These are phyloP conservation scores for Sphaerulina musiva DNA, from an alignment of 2,329 filamentous ascomycete species.

Conservation along the genomic window DNA sequence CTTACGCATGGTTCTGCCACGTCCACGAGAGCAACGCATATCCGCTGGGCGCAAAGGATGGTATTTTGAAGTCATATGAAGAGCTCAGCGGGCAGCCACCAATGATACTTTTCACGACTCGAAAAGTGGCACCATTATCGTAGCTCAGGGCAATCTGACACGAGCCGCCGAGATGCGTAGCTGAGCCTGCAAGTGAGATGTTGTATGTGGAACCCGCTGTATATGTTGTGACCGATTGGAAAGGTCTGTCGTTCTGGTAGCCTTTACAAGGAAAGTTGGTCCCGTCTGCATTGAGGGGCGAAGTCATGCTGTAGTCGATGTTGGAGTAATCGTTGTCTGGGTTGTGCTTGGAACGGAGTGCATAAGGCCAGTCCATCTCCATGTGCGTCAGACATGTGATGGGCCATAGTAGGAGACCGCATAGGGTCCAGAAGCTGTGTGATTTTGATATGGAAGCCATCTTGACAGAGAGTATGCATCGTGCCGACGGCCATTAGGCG, in stretches of 20 bases:
- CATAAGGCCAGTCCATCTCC: slow-evolving; percentile 51
- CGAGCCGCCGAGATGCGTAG: slow-evolving; percentile 53
- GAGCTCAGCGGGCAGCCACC: slow-evolving; percentile 50
- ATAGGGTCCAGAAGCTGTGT: background rate
- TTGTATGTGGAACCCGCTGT: slow-evolving; percentile 56
- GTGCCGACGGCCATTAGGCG: background rate
- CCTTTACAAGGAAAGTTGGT: slow-evolving; percentile 73
- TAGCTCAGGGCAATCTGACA: slow-evolving; percentile 72
- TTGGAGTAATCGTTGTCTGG: slow-evolving; percentile 38
- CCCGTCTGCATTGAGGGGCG: slow-evolving; percentile 55
- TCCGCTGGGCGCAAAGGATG: slow-evolving; percentile 54
- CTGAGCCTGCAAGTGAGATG: slow-evolving; percentile 57
- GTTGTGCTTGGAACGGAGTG: slow-evolving; percentile 48
- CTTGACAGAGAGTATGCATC: slow-evolving; percentile 2
- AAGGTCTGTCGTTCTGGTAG: slow-evolving; percentile 47
- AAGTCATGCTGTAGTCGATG: slow-evolving; percentile 66
- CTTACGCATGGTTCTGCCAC: slow-evolving; percentile 33
- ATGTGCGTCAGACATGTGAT: slow-evolving; percentile 40
- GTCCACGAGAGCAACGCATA: slow-evolving; percentile 67
- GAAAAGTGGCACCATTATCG: slow-evolving; percentile 63
- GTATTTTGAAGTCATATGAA: slow-evolving; percentile 60
- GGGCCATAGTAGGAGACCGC: slow-evolving; percentile 13
- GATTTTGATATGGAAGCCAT: slow-evolving; percentile 16
- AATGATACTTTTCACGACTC: slow-evolving; percentile 58
- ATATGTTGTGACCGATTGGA: slow-evolving; percentile 55